Conservation (phyloP, 2,329 filamentous ascomycete species). For the Stagonosporopsis vannaccii region DNA sequence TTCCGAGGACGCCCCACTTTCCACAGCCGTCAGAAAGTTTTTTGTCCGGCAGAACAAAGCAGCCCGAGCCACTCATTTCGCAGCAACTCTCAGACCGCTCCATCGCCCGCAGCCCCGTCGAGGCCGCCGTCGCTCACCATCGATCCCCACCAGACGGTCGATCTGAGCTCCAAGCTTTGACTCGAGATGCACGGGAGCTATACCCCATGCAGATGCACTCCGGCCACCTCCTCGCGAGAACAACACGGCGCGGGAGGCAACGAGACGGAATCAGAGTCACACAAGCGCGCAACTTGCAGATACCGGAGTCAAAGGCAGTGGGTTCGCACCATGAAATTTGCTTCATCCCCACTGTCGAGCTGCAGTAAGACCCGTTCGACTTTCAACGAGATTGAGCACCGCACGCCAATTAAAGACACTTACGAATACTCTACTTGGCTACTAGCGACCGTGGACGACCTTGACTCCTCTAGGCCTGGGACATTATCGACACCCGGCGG, state of each 20-base stretch:
- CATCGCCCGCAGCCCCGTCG: slow-evolving; percentile 31
- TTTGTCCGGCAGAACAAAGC: slow-evolving; percentile 36
- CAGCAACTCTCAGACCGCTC: slow-evolving; percentile 12
- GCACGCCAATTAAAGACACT: slow-evolving; percentile 6
- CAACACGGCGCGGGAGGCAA: slow-evolving; percentile 21
- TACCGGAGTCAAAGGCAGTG: slow-evolving; percentile 17
- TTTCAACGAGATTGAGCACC: slow-evolving; percentile 5
- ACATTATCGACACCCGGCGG: slow-evolving; percentile 7
- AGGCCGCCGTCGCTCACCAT: slow-evolving; percentile 20
- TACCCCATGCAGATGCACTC: slow-evolving; percentile 19
- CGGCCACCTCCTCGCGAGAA: slow-evolving; percentile 25
- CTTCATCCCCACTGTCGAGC: slow-evolving; percentile 16
- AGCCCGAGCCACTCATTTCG: slow-evolving; percentile 25
- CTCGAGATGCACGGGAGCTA: slow-evolving; percentile 24
- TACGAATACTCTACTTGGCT: background rate
- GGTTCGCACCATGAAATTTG: slow-evolving; percentile 13
- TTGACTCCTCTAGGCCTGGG: slow-evolving; percentile 14
- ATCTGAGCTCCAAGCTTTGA: slow-evolving; percentile 26
- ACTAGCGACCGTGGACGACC: slow-evolving; percentile 10
- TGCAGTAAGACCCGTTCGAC: slow-evolving; percentile 12
- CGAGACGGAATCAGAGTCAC: slow-evolving; percentile 25
- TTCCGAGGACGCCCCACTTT: slow-evolving; percentile 32
- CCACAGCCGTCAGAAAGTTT: slow-evolving; percentile 29
- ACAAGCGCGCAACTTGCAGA: slow-evolving; percentile 20
- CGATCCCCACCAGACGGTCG: slow-evolving; percentile 38